Evolutionary conservation across 2,329 filamentous ascomycete species (phyloP).

Genomic region (Phoma sp.): DNA sequence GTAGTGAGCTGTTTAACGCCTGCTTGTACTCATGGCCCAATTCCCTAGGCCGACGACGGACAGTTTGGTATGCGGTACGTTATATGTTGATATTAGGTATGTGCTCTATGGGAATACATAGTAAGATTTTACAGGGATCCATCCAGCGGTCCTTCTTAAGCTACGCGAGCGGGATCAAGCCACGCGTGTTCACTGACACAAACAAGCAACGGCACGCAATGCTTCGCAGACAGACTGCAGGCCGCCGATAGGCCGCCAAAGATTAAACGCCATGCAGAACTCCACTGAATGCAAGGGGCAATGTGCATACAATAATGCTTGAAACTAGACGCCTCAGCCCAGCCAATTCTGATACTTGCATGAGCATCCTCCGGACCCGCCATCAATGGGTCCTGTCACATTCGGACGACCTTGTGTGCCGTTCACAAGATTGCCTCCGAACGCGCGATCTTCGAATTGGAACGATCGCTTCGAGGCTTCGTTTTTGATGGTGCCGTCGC

Average conservation of each 20-base stretch:
- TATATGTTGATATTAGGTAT: slow-evolving; percentile 24
- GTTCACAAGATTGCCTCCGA: slow-evolving; percentile 61
- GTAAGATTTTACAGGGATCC: slow-evolving; percentile 21
- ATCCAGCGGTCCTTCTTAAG: slow-evolving; percentile 22
- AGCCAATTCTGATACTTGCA: slow-evolving; percentile 67
- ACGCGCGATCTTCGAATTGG: slow-evolving; percentile 60
- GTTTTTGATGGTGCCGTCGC: slow-evolving; percentile 53
- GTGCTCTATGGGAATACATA: slow-evolving; percentile 19
- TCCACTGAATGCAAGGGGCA: slow-evolving; percentile 19
- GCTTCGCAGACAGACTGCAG: slow-evolving; percentile 13
- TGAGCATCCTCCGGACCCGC: slow-evolving; percentile 65
- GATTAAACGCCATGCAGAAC: slow-evolving; percentile 29
- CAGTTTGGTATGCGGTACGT: neutral
- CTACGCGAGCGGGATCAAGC: slow-evolving; percentile 6
- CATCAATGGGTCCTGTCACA: slow-evolving; percentile 60
- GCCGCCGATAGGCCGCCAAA: slow-evolving; percentile 17
- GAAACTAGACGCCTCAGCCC: slow-evolving; percentile 4
- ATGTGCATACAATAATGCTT: slow-evolving; percentile 17
- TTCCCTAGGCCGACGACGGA: neutral
- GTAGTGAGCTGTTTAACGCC: no score
- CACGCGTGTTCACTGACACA: slow-evolving; percentile 3
- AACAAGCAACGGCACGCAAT: slow-evolving; percentile 16
- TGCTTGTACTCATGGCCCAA: neutral
- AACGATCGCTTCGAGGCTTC: slow-evolving; percentile 53
- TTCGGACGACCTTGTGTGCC: slow-evolving; percentile 54